A percentile compares a stretch with the other conserved stretches of the same genome.
Evolutionary conservation across 2,329 filamentous ascomycete species (phyloP).

Genomic region (Fusarium euwallaceae): DNA sequence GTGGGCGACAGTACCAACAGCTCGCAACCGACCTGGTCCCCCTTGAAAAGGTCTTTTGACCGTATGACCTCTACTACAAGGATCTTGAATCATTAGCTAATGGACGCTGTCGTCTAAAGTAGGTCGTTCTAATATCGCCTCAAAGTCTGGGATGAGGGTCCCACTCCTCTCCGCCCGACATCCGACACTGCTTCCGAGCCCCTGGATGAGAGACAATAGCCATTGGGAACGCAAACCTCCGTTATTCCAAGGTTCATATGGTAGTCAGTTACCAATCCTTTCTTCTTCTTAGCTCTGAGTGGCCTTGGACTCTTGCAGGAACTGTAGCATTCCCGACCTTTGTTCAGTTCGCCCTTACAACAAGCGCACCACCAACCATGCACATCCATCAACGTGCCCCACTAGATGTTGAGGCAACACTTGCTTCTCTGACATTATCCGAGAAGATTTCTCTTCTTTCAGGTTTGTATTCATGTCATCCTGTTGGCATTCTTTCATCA

Average conservation of each 20-base stretch:
- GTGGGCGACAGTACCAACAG: not conserved
- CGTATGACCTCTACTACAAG: not conserved
- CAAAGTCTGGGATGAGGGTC: not conserved
- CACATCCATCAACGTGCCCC: conserved; percentile 16
- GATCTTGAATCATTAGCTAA: not conserved
- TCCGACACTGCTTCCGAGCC: conserved; percentile 4
- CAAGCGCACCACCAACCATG: not conserved
- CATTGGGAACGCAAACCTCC: not conserved
- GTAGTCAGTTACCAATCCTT: not conserved
- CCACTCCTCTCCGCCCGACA: conserved; percentile 13
- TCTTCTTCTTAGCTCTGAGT: not conserved
- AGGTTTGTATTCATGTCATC: not conserved
- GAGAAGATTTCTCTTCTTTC: conserved; percentile 29
- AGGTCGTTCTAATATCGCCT: not conserved
- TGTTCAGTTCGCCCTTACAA: not conserved
- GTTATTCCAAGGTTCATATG: not conserved
- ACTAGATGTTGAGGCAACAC: conserved; percentile 20
- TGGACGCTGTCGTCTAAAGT: not conserved
- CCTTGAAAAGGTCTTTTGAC: not conserved
- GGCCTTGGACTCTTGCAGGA: not conserved
- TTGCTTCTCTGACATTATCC: conserved; percentile 19
- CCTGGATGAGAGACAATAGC: not conserved
- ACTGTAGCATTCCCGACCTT: not conserved
- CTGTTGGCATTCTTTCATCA: fast-evolving
- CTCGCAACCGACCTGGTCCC: not conserved